Evolutionary conservation across 2,329 filamentous ascomycete genomes (phyloP).

Genomic region (Exophiala sideris): DNA sequence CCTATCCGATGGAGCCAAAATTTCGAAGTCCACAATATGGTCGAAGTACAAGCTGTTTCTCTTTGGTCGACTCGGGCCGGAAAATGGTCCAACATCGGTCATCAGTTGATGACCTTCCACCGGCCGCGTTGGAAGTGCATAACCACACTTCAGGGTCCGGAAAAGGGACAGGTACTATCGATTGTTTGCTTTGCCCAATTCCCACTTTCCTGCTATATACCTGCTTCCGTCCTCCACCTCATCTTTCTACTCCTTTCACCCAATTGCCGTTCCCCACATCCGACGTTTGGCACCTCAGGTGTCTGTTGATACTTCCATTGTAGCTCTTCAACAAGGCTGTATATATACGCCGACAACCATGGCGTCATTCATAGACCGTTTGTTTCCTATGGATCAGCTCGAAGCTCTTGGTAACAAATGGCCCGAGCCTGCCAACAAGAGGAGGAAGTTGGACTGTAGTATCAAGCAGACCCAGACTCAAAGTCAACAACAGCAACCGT

Average conservation of each 20-base stretch:
- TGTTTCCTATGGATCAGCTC: conserved; percentile 21
- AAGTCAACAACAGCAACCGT: neutral
- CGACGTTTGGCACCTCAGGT: conserved; percentile 5
- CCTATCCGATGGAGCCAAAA: conserved; percentile 7
- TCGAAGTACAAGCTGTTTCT: neutral
- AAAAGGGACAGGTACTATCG: neutral
- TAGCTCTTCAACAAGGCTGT: neutral
- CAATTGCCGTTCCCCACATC: conserved; percentile 9
- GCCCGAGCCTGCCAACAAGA: conserved; percentile 17
- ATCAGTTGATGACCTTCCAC: neutral
- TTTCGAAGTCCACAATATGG: neutral
- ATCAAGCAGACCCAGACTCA: neutral
- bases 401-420: conserved; percentile 25
- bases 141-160: neutral
- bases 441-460: conserved; percentile 15
- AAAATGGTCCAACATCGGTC: no score
- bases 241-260: conserved; percentile 1
- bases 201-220: conserved; percentile 12
- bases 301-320: neutral
- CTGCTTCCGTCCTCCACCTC: conserved; percentile 14
- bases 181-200: neutral
- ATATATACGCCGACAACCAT: conserved; percentile 5
- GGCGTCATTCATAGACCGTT: conserved; percentile 18
- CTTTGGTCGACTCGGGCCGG: neutral
- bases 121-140: no score